A percentile compares a stretch with the other conserved stretches of the same genome.
These are phyloP conservation scores for Acanthamoeba healyi DNA, from an alignment of 208 protist genomes.

Conservation along the genomic window DNA sequence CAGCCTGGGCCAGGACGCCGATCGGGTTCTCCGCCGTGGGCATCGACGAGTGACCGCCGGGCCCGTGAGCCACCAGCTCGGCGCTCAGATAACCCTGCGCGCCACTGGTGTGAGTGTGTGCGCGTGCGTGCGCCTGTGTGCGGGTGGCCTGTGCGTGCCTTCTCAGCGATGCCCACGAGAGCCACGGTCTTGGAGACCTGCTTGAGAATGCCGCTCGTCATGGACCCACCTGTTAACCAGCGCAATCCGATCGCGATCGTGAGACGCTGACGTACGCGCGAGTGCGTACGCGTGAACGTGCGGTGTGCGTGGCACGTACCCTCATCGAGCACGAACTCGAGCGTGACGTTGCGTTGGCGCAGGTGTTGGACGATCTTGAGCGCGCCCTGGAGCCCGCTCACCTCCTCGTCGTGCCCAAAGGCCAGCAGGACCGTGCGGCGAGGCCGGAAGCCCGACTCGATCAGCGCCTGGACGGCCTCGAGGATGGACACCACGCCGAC, in stretches of 20 bases:
- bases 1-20: constrained; percentile 61
- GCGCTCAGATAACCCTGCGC: constrained; percentile 59
- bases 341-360: neutral
- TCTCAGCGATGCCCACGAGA: constrained; percentile 78
- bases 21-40: constrained; percentile 69
- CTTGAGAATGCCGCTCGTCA: neutral
- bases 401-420: constrained; percentile 83
- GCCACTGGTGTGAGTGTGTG: no score
- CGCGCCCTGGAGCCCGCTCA: constrained; percentile 74
- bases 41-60: constrained; percentile 74
- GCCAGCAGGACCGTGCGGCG: constrained; percentile 72
- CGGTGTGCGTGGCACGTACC: constrained; percentile 6
- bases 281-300: neutral
- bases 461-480: constrained; percentile 75
- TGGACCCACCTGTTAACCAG: neutral
- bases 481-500: constrained; percentile 68
- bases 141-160: constrained; percentile 26
- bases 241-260: no score
- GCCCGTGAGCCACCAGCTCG: neutral
- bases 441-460: constrained; percentile 18
- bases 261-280: neutral
- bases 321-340: constrained; percentile 78
- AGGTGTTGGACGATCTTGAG: constrained; percentile 67
- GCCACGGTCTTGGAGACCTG: constrained; percentile 30
- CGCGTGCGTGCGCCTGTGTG: neutral